Base-by-base conservation (phyloP, 1,284 basidiomycete species). In the Apiotrichum akiyoshidainum region DNA sequence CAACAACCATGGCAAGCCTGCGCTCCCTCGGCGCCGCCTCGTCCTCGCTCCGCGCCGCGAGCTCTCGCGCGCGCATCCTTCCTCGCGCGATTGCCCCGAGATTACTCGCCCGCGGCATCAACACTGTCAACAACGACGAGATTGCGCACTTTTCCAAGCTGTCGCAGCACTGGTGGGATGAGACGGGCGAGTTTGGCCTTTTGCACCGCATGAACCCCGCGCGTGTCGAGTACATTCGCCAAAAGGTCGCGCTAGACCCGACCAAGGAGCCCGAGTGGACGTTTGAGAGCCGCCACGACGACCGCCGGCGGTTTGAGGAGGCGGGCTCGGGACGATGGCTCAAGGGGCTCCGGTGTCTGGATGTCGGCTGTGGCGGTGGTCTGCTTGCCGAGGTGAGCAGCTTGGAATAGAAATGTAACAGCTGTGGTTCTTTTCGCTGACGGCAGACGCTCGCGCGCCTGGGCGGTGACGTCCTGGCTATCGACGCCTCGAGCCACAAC, bases 141-240 rank as follows among this genome's bases (percentile, higher is more conserved):
- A 89, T 99, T 54, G 87, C 88, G 0, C 92, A 94, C 76, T 99
- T 99, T 76, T 93, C 93, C 5, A 83, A 84, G 39, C 85, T 99
- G 1, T 92, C 92, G 0, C 87, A 89, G 26, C 83, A 89, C 71
- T 99, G 96, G 96, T 99, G 96, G 96, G 87, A 97, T 76, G 91
- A 96, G 72, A 82, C 82, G 34, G 94, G 95, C 66, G 94, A 98
- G 76, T 96, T 97, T 71, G 84, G 82, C 2, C 81, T 95, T 41
- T 80, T 99, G 37, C 96, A 99, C 75, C 85, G 86, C 69, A 98
- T 99, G 95, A 99, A 99, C 78, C 92, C 92, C 0, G 83, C 88
- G 13, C 83, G 96, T 39, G 84, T 94, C 67, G 84, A 86, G 57
- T 98, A 93, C 73, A 82, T 99, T 21, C 83, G 87, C 31, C 84